phyloP scores from a whole-genome alignment of 768 basidiomycete genomes.

The Amylocystis lapponica region DNA sequence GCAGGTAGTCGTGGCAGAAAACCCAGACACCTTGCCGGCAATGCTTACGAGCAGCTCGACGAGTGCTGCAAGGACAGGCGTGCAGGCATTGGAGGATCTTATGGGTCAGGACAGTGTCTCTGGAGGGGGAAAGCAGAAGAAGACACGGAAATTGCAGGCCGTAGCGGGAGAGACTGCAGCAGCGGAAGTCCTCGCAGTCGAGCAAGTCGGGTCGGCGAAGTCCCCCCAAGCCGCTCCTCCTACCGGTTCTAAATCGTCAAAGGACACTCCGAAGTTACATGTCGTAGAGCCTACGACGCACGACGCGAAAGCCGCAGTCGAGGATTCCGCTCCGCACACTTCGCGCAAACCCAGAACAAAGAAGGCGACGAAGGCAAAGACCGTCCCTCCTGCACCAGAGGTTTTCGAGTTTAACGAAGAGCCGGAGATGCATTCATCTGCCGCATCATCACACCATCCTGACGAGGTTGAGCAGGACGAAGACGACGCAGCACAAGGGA shows the following conservation, averaged over 20 bases:
- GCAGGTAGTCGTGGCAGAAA: too few relatives aligned
- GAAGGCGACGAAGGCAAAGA: conserved; percentile 4
- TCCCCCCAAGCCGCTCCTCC: background rate
- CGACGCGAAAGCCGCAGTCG: background rate
- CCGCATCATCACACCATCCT: conserved; percentile 7
- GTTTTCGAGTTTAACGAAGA: too few relatives aligned
- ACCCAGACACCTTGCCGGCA: too few relatives aligned
- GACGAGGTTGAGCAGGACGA: conserved; percentile 5
- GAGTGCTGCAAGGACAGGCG: too few relatives aligned
- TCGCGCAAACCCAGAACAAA: conserved; percentile 7
- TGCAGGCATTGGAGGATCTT: too few relatives aligned
- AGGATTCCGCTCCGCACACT: background rate
- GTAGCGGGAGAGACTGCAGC: conserved; percentile 1
- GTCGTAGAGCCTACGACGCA: background rate
- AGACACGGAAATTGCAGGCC: too few relatives aligned
- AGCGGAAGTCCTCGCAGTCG: background rate
- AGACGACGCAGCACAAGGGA: conserved; percentile 6
- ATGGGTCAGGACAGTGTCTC: too few relatives aligned
- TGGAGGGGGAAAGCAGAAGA: too few relatives aligned
- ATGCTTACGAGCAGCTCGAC: too few relatives aligned
- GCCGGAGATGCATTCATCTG: too few relatives aligned
- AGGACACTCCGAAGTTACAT: background rate
- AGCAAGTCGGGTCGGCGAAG: conserved; percentile 6
- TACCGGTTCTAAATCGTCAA: background rate
- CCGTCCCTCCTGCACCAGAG: too few relatives aligned